phyloP scores from a whole-genome alignment of 2,329 filamentous ascomycete genomes.

The Talaromyces atroroseus region DNA sequence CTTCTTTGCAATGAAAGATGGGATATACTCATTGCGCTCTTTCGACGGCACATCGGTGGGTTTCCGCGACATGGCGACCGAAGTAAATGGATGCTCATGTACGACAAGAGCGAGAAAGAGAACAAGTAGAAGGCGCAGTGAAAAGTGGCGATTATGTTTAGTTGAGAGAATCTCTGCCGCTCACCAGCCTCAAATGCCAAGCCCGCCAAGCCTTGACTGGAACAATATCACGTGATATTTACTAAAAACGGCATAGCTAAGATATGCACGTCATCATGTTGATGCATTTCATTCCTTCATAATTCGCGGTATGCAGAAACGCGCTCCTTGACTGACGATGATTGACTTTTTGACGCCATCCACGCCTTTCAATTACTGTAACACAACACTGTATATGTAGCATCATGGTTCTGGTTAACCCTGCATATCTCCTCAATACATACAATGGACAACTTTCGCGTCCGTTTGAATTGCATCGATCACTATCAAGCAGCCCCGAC shows the following conservation, averaged over 20 bases:
- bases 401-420: slow-evolving; percentile 6
- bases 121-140: background rate
- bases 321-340: background rate
- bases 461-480: slow-evolving; percentile 93
- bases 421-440: slow-evolving; percentile 18
- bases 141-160: background rate
- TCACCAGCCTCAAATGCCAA: background rate
- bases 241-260: background rate
- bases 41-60: slow-evolving; percentile 56
- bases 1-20: slow-evolving; percentile 94
- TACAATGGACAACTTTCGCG: slow-evolving; percentile 70
- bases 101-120: background rate
- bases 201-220: background rate
- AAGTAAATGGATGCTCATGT: background rate
- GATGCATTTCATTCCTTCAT: background rate
- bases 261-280: slow-evolving; percentile 15
- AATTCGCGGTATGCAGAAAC: slow-evolving; percentile 1
- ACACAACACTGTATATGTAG: background rate
- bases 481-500: slow-evolving; percentile 81
- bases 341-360: background rate
- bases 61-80: slow-evolving; percentile 41
- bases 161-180: background rate
- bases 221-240: background rate
- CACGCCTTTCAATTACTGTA: background rate
- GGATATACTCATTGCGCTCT: slow-evolving; percentile 97